These are phyloP conservation scores for Aspergillus calidoustus DNA, from an alignment of 2,329 filamentous ascomycete genomes.

Conservation along the genomic window DNA sequence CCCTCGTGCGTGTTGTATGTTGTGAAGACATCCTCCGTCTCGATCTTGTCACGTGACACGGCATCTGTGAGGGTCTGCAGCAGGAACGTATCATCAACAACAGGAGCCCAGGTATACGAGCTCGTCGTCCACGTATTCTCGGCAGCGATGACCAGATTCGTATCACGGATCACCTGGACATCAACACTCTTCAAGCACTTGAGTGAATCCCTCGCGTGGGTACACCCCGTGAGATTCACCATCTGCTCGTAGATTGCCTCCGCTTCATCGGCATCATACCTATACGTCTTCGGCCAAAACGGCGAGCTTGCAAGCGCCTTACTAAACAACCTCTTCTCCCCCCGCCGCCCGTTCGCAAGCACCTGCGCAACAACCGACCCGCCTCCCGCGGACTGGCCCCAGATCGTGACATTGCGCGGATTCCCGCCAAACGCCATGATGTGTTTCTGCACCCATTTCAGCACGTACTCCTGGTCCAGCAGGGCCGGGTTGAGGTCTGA, in stretches of 20 bases:
- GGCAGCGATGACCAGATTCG: slow-evolving; percentile 54
- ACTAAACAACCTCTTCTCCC: slow-evolving; percentile 51
- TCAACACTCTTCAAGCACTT: slow-evolving; percentile 60
- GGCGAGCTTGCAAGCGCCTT: slow-evolving; percentile 59
- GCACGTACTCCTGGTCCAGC: slow-evolving; percentile 56
- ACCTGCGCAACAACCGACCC: slow-evolving; percentile 47
- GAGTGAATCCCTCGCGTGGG: slow-evolving; percentile 49
- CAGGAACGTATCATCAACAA: slow-evolving; percentile 62
- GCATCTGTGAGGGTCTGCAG: slow-evolving; percentile 52
- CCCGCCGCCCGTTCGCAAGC: slow-evolving; percentile 53
- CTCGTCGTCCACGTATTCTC: slow-evolving; percentile 60
- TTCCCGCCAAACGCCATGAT: slow-evolving; percentile 61
- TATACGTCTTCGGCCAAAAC: slow-evolving; percentile 65
- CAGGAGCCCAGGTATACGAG: slow-evolving; percentile 64
- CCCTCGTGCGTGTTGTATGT: slow-evolving; percentile 68
- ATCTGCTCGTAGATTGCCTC: slow-evolving; percentile 57
- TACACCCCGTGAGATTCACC: slow-evolving; percentile 55
- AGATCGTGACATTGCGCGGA: slow-evolving; percentile 56
- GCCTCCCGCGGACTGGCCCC: slow-evolving; percentile 61
- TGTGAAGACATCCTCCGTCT: slow-evolving; percentile 55
- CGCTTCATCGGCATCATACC: slow-evolving; percentile 55
- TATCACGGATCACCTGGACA: slow-evolving; percentile 58
- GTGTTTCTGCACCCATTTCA: slow-evolving; percentile 60
- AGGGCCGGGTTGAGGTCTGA: slow-evolving; percentile 59
- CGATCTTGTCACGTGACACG: slow-evolving; percentile 43